These are phyloP conservation scores for Hanseniaspora lachancei DNA, from an alignment of 805 yeast species.

Conservation along the genomic window DNA sequence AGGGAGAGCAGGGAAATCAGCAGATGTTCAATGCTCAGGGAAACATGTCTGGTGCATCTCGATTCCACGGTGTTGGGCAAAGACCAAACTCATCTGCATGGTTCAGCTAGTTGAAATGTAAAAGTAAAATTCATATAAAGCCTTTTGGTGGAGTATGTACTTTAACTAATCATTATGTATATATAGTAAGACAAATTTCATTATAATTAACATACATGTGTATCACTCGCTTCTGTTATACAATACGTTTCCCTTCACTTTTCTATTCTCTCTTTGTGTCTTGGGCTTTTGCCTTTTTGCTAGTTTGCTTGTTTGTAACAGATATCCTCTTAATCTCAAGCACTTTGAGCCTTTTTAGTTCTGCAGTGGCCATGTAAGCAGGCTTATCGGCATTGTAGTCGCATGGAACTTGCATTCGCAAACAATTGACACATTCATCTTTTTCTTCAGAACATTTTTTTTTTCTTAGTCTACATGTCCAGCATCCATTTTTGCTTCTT, in stretches of 20 bases:
- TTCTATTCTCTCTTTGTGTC: too few relatives aligned
- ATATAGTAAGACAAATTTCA: neutral
- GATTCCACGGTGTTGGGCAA: neutral
- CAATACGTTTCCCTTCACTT: neutral
- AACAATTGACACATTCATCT: slow-evolving; percentile 50
- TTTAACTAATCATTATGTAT: neutral
- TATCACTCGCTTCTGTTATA: neutral
- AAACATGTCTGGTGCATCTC: neutral
- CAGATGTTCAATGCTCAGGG: neutral
- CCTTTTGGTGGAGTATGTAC: too few relatives aligned
- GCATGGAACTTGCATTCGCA: slow-evolving; percentile 42
- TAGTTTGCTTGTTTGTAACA: slow-evolving; percentile 22
- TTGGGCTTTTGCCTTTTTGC: neutral
- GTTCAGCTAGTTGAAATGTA: neutral
- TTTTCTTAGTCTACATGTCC: slow-evolving; percentile 66
- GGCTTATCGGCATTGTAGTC: slow-evolving; percentile 43
- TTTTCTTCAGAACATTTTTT: slow-evolving; percentile 58
- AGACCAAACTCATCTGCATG: slow-evolving; percentile 6
- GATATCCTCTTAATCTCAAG: slow-evolving; percentile 39
- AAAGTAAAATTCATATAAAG: neutral
- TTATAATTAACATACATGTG: neutral
- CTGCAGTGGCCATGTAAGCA: slow-evolving; percentile 36
- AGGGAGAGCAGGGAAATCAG: neutral
- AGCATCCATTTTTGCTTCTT: slow-evolving; percentile 52
- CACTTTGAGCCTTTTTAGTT: slow-evolving; percentile 33